phyloP scores from a whole-genome alignment of 2,329 filamentous ascomycete genomes.

The Colletotrichum costaricense region DNA sequence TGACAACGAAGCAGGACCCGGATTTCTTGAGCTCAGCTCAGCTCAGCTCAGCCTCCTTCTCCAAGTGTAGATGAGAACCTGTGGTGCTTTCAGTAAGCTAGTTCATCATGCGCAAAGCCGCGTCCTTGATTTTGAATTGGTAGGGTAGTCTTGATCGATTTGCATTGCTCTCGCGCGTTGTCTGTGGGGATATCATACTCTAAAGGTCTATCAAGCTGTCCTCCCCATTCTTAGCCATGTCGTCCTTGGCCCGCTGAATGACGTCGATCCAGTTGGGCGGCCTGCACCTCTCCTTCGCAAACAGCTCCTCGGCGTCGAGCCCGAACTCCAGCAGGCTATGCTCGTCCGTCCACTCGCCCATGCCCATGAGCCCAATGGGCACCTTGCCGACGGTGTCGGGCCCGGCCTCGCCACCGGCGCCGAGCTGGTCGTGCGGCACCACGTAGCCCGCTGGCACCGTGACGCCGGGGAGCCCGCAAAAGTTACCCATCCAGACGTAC shows the following conservation, averaged over 20 bases:
- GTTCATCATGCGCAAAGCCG: background rate
- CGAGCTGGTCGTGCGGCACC: slow-evolving; percentile 46
- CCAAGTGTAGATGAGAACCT: background rate
- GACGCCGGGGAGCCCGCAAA: slow-evolving; percentile 59
- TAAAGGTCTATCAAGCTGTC: slow-evolving; percentile 32
- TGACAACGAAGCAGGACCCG: background rate
- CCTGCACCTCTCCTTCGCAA: slow-evolving; percentile 45
- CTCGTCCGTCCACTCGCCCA: slow-evolving; percentile 66
- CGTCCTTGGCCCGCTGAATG: slow-evolving; percentile 47
- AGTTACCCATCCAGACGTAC: slow-evolving; percentile 64
- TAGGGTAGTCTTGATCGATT: background rate
- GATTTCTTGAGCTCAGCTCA: background rate
- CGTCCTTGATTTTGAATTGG: background rate
- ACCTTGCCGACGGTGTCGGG: slow-evolving; percentile 52
- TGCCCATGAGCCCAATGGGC: slow-evolving; percentile 66
- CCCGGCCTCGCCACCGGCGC: slow-evolving; percentile 45
- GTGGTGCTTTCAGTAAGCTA: background rate
- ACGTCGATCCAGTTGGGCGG: slow-evolving; percentile 60
- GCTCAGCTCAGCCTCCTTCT: background rate
- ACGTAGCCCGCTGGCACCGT: slow-evolving; percentile 59
- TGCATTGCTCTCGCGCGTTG: background rate
- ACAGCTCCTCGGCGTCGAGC: slow-evolving; percentile 56
- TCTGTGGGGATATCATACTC: slow-evolving; percentile 8
- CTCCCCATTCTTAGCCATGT: slow-evolving; percentile 33
- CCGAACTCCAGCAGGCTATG: slow-evolving; percentile 60